Evolutionary conservation across 371 early-diverging fungal genomes (phyloP).

Genomic region (Spiromyces aspiralis): DNA sequence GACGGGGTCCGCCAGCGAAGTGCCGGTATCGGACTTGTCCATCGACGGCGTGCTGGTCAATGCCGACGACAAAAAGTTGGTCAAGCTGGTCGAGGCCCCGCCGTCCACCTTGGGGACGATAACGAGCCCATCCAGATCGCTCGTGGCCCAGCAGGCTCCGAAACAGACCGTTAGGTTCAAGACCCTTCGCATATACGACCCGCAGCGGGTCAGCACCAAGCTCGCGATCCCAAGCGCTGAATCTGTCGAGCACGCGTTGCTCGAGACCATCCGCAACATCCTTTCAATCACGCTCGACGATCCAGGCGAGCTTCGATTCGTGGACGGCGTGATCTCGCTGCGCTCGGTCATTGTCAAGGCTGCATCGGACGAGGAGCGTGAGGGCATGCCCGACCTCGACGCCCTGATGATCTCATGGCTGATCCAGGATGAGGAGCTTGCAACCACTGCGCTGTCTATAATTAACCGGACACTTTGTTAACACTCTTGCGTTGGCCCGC

Average conservation of each 20-base stretch:
- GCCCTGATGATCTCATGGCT: conserved; percentile 15
- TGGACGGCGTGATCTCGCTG: background rate
- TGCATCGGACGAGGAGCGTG: conserved; percentile 9
- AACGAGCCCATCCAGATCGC: background rate
- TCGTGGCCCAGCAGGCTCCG: background rate
- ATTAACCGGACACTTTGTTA: conserved; percentile 19
- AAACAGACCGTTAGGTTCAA: background rate
- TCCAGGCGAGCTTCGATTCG: background rate
- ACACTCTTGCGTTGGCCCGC: background rate
- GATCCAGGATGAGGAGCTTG: conserved; percentile 20
- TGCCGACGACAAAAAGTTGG: conserved; percentile 11
- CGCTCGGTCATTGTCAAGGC: background rate
- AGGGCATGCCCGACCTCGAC: background rate
- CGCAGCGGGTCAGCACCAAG: background rate
- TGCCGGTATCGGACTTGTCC: too few species aligned
- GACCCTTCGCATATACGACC: background rate
- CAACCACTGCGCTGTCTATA: conserved; percentile 15
- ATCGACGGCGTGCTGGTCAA: conserved; percentile 20
- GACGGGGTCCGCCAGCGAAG: conserved; percentile 10
- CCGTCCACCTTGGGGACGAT: conserved; percentile 15
- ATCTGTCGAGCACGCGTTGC: background rate
- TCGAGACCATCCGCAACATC: conserved; percentile 9
- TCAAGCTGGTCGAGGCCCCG: conserved; percentile 17
- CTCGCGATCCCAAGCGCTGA: background rate
- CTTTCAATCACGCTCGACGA: conserved; percentile 3